A percentile compares a stretch with the other conserved stretches of the same genome.
These are phyloP conservation scores for Zygosaccharomyces pseudobailii DNA, from an alignment of 1,139 yeast genomes.

Conservation along the genomic window DNA sequence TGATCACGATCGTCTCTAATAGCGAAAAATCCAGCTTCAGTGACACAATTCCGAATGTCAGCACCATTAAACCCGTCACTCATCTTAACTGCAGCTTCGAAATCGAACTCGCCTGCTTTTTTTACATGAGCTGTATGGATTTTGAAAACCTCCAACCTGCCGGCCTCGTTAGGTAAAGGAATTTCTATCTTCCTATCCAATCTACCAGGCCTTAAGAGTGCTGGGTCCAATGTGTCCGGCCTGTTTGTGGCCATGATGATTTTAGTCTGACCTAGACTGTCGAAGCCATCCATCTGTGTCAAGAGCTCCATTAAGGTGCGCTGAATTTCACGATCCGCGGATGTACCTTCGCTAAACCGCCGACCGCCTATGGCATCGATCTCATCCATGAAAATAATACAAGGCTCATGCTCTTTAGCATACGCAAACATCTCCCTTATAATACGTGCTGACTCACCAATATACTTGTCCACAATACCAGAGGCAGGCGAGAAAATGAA, in stretches of 20 bases:
- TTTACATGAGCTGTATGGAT: constrained; percentile 84
- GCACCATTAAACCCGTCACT: constrained; percentile 99
- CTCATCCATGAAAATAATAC: constrained; percentile 99
- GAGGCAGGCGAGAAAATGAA: constrained; percentile 97
- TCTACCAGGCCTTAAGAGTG: constrained; percentile 95
- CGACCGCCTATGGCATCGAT: constrained; percentile 99
- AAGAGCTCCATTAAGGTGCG: constrained; percentile 97
- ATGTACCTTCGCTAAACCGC: constrained; percentile 96
- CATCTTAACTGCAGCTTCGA: constrained; percentile 96
- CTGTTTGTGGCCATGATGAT: constrained; percentile 99
- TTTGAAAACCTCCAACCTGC: constrained; percentile 90
- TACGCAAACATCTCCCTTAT: constrained; percentile 98
- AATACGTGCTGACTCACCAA: constrained; percentile 95
- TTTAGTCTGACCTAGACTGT: constrained; percentile 93
- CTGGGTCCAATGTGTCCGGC: constrained; percentile 99
- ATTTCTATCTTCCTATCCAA: constrained; percentile 96
- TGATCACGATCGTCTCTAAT: constrained; percentile 96
- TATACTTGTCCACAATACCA: constrained; percentile 96
- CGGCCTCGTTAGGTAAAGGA: constrained; percentile 94
- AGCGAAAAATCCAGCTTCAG: constrained; percentile 99
- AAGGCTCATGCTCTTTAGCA: constrained; percentile 97
- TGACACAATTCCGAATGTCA: constrained; percentile 92
- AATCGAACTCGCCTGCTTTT: constrained; percentile 94
- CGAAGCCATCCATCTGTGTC: constrained; percentile 99
- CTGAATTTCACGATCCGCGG: constrained; percentile 98